Percentiles rank a stretch among this genome's conserved stretches.
phyloP scores from a whole-genome alignment of 352 stramenopile genomes.

The Thraustotheca clavata region DNA sequence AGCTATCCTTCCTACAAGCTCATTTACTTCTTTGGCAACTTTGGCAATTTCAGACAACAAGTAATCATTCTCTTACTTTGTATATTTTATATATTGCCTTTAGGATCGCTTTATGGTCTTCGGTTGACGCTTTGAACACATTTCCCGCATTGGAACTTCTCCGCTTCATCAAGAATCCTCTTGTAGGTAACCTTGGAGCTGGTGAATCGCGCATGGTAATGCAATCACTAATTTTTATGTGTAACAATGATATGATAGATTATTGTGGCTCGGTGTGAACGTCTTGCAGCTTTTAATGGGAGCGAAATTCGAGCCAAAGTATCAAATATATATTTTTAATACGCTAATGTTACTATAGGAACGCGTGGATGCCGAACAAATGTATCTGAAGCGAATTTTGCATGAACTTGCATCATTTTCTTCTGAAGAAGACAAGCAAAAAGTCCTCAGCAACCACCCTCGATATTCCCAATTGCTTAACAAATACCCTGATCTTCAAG shows the following conservation, averaged over 20 bases:
- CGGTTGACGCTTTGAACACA: constrained; percentile 59
- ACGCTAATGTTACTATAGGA: constrained; percentile 23
- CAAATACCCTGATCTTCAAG: constrained; percentile 15
- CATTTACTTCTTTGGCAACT: constrained; percentile 37
- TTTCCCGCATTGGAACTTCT: constrained; percentile 48
- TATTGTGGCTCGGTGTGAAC: constrained; percentile 47
- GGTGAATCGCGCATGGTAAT: constrained; percentile 54
- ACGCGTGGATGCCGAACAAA: constrained; percentile 59
- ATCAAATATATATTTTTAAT: not conserved
- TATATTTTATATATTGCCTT: not conserved
- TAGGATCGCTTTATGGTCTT: constrained; percentile 57
- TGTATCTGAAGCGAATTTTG: constrained; percentile 76
- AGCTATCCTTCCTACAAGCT: constrained; percentile 28
- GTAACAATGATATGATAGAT: constrained; percentile 24
- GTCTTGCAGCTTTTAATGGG: constrained; percentile 50
- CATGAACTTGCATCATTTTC: constrained; percentile 38
- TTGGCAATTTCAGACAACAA: constrained; percentile 58
- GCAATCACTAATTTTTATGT: not conserved
- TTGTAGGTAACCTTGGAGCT: constrained; percentile 52
- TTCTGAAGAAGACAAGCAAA: not conserved
- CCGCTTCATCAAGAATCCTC: constrained; percentile 57
- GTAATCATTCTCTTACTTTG: not conserved
- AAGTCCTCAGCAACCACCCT: constrained; percentile 17
- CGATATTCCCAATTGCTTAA: not conserved
- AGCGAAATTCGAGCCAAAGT: constrained; percentile 43